Conservation (phyloP, 1,284 basidiomycete genomes). For the Malassezia nana region DNA sequence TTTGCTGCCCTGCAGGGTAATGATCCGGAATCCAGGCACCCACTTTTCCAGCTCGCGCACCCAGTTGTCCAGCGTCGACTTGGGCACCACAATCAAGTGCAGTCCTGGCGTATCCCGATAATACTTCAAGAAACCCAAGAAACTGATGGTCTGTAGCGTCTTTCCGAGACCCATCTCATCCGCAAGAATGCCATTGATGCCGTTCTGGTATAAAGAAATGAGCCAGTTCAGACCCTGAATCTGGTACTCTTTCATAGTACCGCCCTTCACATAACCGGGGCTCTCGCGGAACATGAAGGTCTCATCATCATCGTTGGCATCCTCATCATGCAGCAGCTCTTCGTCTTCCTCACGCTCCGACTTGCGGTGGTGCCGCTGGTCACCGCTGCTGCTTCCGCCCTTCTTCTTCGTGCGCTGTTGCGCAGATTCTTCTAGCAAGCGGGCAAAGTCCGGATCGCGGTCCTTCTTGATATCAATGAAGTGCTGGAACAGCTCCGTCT, state of each 20-base stretch:
- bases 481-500: constrained; percentile 48
- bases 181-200: constrained; percentile 41
- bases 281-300: constrained; percentile 40
- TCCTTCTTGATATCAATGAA: constrained; percentile 54
- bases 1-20: constrained; percentile 73
- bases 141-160: constrained; percentile 94
- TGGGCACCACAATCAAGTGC: constrained; percentile 91
- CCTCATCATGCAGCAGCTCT: constrained; percentile 68
- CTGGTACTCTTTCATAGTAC: constrained; percentile 86
- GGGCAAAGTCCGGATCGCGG: constrained; percentile 86
- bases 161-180: constrained; percentile 79
- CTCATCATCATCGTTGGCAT: constrained; percentile 66
- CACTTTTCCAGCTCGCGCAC: constrained; percentile 81
- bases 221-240: constrained; percentile 96
- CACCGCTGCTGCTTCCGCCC: constrained; percentile 51
- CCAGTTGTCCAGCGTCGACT: constrained; percentile 97
- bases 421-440: constrained; percentile 60
- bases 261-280: constrained; percentile 53
- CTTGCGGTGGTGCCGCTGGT: constrained; percentile 68
- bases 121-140: constrained; percentile 87
- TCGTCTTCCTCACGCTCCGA: constrained; percentile 68
- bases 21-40: constrained; percentile 71
- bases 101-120: constrained; percentile 68
- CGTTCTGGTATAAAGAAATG: constrained; percentile 49
- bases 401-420: constrained; percentile 22